Conservation (phyloP, 2,329 filamentous ascomycete genomes). For the Aspergillus hortae region DNA sequence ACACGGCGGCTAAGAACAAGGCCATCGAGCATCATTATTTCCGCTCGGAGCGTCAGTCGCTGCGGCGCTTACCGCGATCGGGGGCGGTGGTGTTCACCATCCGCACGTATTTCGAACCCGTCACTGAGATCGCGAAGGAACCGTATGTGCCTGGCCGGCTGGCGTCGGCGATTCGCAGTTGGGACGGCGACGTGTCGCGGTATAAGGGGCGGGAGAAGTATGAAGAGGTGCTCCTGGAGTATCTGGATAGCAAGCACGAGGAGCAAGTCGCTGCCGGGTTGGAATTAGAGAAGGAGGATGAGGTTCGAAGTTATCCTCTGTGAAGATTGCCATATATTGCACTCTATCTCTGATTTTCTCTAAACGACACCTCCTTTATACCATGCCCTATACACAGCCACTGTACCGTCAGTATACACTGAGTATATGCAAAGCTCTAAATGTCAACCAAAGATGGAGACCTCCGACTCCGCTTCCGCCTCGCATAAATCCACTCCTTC, state of each 20-base stretch:
- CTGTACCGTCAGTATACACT: not conserved
- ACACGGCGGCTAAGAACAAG: conserved; percentile 69
- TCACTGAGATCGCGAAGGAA: conserved; percentile 66
- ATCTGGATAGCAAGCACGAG: conserved; percentile 68
- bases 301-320: conserved; percentile 61
- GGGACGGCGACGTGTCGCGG: conserved; percentile 70
- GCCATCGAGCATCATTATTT: conserved; percentile 73
- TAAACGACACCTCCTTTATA: not conserved
- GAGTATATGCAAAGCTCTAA: conserved; percentile 1
- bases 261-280: conserved; percentile 69
- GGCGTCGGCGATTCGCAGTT: conserved; percentile 74
- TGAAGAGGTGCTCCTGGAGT: conserved; percentile 69
- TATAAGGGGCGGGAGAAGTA: conserved; percentile 81
- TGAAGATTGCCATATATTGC: conserved; percentile 12
- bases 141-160: conserved; percentile 73
- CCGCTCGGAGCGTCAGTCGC: conserved; percentile 69
- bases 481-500: conserved; percentile 59
- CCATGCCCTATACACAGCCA: not conserved
- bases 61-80: conserved; percentile 59
- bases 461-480: conserved; percentile 25
- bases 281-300: conserved; percentile 59
- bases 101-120: conserved; percentile 72
- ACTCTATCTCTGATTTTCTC: not conserved
- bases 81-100: conserved; percentile 70
- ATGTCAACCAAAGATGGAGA: conserved; percentile 8